A percentile compares a stretch with the other conserved stretches of the same genome.
Conservation (phyloP, 495 filamentous ascomycete species). For the Aspergillus coremiiformis region DNA sequence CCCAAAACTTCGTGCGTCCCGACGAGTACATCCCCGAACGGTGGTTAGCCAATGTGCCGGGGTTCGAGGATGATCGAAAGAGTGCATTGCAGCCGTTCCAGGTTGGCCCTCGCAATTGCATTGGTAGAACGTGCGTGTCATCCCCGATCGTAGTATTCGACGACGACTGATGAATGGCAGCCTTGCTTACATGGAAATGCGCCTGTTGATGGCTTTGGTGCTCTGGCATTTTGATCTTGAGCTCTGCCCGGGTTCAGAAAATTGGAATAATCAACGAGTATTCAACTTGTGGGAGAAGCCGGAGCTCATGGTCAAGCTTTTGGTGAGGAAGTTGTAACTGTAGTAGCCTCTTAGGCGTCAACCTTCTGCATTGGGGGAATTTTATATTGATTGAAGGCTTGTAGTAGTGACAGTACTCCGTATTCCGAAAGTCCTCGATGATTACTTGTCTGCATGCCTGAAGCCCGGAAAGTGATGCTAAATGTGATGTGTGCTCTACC, state of each 20-base stretch:
- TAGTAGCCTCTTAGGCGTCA: not conserved
- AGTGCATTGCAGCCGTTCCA: constrained; percentile 38
- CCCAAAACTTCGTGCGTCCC: constrained; percentile 29
- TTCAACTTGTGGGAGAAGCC: constrained; percentile 43
- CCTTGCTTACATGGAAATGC: constrained; percentile 50
- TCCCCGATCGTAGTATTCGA: not conserved
- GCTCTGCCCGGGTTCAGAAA: constrained; percentile 22
- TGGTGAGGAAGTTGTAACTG: not conserved
- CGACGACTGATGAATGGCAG: constrained; percentile 14
- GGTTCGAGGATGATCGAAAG: constrained; percentile 27
- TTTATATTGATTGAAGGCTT: not conserved
- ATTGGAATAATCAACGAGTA: constrained; percentile 37
- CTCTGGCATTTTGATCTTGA: constrained; percentile 48
- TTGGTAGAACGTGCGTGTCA: constrained; percentile 34
- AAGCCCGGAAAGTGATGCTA: too few species aligned
- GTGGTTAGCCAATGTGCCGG: constrained; percentile 31
- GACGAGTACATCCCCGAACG: constrained; percentile 38
- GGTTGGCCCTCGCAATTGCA: constrained; percentile 34
- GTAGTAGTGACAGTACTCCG: too few species aligned
- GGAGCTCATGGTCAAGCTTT: constrained; percentile 23
- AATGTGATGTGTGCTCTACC: too few species aligned
- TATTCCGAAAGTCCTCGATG: too few species aligned
- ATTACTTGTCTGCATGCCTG: too few species aligned
- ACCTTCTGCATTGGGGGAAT: not conserved
- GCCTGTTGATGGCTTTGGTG: constrained; percentile 44